These are phyloP conservation scores for Aspergillus homomorphus DNA, from an alignment of 495 filamentous ascomycete species.

Conservation along the genomic window DNA sequence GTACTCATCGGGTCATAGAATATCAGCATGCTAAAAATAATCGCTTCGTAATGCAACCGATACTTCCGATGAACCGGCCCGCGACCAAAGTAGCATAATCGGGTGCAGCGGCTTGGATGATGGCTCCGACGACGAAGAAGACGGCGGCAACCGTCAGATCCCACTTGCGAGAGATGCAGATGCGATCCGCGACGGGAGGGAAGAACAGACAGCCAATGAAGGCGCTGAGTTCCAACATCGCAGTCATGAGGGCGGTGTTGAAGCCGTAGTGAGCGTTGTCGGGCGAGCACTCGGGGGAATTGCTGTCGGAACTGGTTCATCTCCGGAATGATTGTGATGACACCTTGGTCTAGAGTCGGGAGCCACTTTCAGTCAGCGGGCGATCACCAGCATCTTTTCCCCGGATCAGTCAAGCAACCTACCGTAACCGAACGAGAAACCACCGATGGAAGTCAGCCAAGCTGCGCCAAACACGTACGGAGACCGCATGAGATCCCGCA, in stretches of 20 bases:
- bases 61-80: slow-evolving; percentile 29
- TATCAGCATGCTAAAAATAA: too few relatives aligned
- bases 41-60: too few relatives aligned
- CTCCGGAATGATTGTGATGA: slow-evolving; percentile 24
- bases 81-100: slow-evolving; percentile 24
- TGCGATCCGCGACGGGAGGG: slow-evolving; percentile 23
- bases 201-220: slow-evolving; percentile 29
- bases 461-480: slow-evolving; percentile 22
- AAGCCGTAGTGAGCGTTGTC: slow-evolving; percentile 19
- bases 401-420: background rate
- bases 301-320: slow-evolving; percentile 25
- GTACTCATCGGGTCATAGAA: too few relatives aligned
- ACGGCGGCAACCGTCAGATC: slow-evolving; percentile 18
- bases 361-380: background rate
- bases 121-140: slow-evolving; percentile 27
- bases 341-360: slow-evolving; percentile 19
- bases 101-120: slow-evolving; percentile 29
- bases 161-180: slow-evolving; percentile 31
- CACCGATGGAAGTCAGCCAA: slow-evolving; percentile 20
- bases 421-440: slow-evolving; percentile 25
- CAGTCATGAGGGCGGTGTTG: slow-evolving; percentile 21
- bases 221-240: slow-evolving; percentile 24
- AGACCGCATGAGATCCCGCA: slow-evolving; percentile 10
- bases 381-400: background rate
- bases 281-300: slow-evolving; percentile 18